Base-by-base conservation (phyloP, 768 basidiomycete species). In the Pleurotus citrinopileatus region DNA sequence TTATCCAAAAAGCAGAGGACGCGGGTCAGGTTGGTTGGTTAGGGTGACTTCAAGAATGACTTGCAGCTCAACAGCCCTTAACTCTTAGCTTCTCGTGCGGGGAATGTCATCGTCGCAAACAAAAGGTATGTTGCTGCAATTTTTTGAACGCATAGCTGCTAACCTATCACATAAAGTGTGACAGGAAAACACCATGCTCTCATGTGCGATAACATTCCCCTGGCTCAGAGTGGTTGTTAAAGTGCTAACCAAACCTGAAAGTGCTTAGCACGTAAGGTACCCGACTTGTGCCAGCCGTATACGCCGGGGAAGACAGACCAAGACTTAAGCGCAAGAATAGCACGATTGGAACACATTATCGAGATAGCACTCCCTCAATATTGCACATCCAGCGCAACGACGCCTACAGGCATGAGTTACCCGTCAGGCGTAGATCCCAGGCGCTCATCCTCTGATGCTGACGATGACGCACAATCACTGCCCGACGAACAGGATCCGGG, bases 31-130 rank as follows among this genome's bases (percentile, higher is more conserved):
- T 86, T 65, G 47, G 75, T 55, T 17, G 19, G 36, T 23, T 55
- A 42, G 48, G n/a, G 58, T 40, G 26, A 26, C 48, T 43, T 52
- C 13, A n/a, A n/a, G n/a, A n/a, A n/a, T n/a, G n/a, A n/a, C n/a
- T n/a, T n/a, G n/a, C n/a, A 52, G 40, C 37, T 44, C 46, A 23
- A 32, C 53, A 59, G 48, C 57, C 58, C 50, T 57, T 52, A 27
- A 29, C 37, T 52, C 42, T 5, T 62, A 91, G 89, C 68, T 91
- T 90, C 60, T 91, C 89, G 7, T 91, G 90, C 54, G 88, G 88
- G 15, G 91, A 94, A 72, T 93, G 91, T 59, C 91, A 93, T 72
- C 82, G 91, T 19, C 76, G 91, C 57, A 94, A 94, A 66, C 91
- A 94, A 70, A 92, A 92, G 80, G 90, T 88, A 53, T 55, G 17